These are phyloP conservation scores for Tulasnella calospora DNA, from an alignment of 768 basidiomycete genomes.

Conservation along the genomic window DNA sequence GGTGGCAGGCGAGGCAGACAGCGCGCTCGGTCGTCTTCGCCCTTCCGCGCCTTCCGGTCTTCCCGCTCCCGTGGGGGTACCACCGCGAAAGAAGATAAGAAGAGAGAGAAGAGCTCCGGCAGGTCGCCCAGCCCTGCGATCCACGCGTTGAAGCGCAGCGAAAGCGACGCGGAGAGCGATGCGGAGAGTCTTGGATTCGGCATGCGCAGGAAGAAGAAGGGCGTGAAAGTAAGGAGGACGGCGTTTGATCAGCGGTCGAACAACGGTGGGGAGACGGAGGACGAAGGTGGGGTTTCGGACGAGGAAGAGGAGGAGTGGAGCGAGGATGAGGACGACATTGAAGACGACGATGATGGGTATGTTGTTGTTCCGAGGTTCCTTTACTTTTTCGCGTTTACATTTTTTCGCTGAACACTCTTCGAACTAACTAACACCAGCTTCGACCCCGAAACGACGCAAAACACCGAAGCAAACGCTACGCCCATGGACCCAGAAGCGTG, in stretches of 20 bases:
- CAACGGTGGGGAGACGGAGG: not conserved
- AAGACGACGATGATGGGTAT: slow-evolving; percentile 38
- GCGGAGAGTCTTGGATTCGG: slow-evolving; percentile 26
- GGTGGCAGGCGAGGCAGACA: slow-evolving; percentile 32
- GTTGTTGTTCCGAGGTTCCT: not conserved
- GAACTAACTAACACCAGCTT: no score
- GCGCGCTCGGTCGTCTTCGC: slow-evolving; percentile 72
- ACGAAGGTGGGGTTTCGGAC: slow-evolving; percentile 38
- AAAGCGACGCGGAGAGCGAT: slow-evolving; percentile 33
- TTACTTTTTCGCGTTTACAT: slow-evolving; percentile 27
- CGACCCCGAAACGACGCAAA: slow-evolving; percentile 77
- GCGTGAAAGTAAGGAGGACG: not conserved
- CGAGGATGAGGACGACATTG: slow-evolving; percentile 40
- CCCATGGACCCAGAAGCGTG: slow-evolving; percentile 30
- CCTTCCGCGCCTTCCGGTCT: slow-evolving; percentile 64
- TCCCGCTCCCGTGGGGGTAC: slow-evolving; percentile 52
- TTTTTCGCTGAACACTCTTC: no score
- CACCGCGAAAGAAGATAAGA: not conserved
- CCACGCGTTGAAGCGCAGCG: slow-evolving; percentile 30
- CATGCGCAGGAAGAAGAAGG: slow-evolving; percentile 24
- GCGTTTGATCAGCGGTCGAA: slow-evolving; percentile 1
- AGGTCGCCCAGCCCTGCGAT: slow-evolving; percentile 24
- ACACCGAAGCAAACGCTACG: slow-evolving; percentile 55
- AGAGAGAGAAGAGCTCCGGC: slow-evolving; percentile 24
- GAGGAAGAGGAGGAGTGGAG: slow-evolving; percentile 51